phyloP scores from a whole-genome alignment of 148 eudicot species.

The Diospyros lotus region DNA sequence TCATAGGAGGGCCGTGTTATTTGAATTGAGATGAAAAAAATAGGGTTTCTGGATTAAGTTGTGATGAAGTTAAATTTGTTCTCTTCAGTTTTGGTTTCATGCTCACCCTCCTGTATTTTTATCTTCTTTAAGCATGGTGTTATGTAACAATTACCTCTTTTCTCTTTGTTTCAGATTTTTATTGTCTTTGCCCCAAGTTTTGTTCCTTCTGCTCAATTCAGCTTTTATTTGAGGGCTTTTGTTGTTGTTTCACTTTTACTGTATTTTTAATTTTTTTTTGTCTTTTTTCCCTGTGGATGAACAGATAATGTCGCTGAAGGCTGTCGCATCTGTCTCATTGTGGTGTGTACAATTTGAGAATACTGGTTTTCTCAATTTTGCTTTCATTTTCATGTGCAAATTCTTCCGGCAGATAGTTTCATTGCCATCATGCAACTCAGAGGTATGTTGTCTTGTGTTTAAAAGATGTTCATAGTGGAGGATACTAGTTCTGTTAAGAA shows the following conservation, averaged over 20 bases:
- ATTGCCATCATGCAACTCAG: constrained; percentile 43
- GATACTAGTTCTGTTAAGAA: not conserved
- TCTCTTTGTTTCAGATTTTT: not conserved
- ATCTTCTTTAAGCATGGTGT: not conserved
- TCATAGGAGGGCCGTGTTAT: not conserved
- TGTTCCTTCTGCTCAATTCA: not conserved
- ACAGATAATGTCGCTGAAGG: constrained; percentile 65
- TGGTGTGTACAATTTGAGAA: constrained; percentile 48
- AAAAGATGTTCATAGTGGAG: not conserved
- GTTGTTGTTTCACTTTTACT: not conserved
- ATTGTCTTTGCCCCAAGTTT: not conserved
- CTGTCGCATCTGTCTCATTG: constrained; percentile 55
- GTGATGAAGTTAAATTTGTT: not conserved
- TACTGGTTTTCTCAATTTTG: constrained; percentile 26
- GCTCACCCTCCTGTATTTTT: not conserved
- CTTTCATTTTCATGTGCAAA: constrained; percentile 55
- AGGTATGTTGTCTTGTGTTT: constrained; percentile 39
- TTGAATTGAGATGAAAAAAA: no score
- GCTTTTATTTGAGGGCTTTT: constrained; percentile 3
- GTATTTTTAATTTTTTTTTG: not conserved
- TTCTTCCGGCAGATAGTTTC: constrained; percentile 60
- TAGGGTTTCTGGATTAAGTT: constrained; percentile 3
- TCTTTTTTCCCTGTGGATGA: constrained; percentile 7
- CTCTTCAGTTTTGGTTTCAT: not conserved
- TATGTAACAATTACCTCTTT: not conserved